Conservation (phyloP, 2,329 filamentous ascomycete genomes). For the Zymoseptoria crescenta region DNA sequence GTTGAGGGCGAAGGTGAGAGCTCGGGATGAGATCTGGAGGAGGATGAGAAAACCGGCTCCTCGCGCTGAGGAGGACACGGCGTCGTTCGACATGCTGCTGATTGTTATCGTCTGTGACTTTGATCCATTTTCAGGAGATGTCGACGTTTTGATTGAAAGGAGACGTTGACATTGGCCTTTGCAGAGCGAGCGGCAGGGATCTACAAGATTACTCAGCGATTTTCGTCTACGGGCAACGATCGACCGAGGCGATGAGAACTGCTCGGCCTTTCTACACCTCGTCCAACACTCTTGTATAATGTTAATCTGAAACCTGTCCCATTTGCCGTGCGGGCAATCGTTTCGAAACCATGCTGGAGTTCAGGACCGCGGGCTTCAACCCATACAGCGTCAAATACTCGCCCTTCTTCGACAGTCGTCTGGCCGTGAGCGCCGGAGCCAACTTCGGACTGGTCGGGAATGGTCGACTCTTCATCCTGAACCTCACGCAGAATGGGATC, state of each 20-base stretch:
- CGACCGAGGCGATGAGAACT: background rate
- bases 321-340: slow-evolving; percentile 1
- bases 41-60: slow-evolving; percentile 80
- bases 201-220: background rate
- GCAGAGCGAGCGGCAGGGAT: background rate
- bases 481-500: slow-evolving; percentile 74
- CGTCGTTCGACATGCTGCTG: slow-evolving; percentile 22
- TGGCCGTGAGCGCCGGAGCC: slow-evolving; percentile 82
- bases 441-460: slow-evolving; percentile 98
- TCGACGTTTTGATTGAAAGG: background rate
- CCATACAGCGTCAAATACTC: slow-evolving; percentile 98
- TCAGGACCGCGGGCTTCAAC: slow-evolving; percentile 86
- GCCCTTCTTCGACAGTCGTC: slow-evolving; percentile 90
- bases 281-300: slow-evolving; percentile 1
- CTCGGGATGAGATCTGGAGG: slow-evolving; percentile 79
- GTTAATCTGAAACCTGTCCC: background rate
- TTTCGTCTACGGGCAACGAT: background rate
- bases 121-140: background rate
- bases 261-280: background rate
- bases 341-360: slow-evolving; percentile 68
- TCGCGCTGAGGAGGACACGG: slow-evolving; percentile 46
- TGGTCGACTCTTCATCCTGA: slow-evolving; percentile 77
- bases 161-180: background rate
- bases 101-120: background rate
- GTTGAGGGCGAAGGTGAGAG: slow-evolving; percentile 84